phyloP scores from a whole-genome alignment of 1,284 basidiomycete genomes.

The Stygiomarasmius scandens region DNA sequence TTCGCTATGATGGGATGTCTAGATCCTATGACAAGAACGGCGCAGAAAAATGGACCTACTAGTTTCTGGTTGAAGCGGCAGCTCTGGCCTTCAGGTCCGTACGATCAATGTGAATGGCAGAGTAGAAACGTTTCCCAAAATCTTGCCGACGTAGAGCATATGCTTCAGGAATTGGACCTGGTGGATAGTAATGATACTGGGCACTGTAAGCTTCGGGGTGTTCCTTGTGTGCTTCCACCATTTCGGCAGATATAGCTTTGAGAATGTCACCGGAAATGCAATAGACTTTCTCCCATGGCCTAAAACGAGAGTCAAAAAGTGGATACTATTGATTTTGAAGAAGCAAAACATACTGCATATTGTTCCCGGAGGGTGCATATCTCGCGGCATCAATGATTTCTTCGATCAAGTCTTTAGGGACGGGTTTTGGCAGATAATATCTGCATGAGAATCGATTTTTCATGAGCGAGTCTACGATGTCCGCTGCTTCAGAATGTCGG shows the following conservation, averaged over 20 bases:
- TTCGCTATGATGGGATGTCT: slow-evolving; percentile 5
- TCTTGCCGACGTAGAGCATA: slow-evolving; percentile 19
- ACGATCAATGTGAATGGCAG: slow-evolving; percentile 15
- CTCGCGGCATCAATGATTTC: slow-evolving; percentile 23
- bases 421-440: slow-evolving; percentile 21
- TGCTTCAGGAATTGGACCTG: slow-evolving; percentile 10
- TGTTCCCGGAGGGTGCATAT: slow-evolving; percentile 21
- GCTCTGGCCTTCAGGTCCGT: slow-evolving; percentile 16
- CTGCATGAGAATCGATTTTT: slow-evolving; percentile 23
- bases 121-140: slow-evolving; percentile 19
- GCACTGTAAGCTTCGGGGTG: slow-evolving; percentile 15
- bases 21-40: slow-evolving; percentile 1
- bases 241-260: slow-evolving; percentile 16
- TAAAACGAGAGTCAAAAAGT: background rate
- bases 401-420: slow-evolving; percentile 16
- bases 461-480: slow-evolving; percentile 18
- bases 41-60: slow-evolving; percentile 12
- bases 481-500: background rate
- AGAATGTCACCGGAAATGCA: slow-evolving; percentile 17
- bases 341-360: slow-evolving; percentile 20
- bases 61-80: slow-evolving; percentile 15
- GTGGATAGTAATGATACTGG: slow-evolving; percentile 22
- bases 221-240: slow-evolving; percentile 15
- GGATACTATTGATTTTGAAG: background rate
- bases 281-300: slow-evolving; percentile 25